Conservation (phyloP, 352 stramenopile species). For the Pythium guiyangense region DNA sequence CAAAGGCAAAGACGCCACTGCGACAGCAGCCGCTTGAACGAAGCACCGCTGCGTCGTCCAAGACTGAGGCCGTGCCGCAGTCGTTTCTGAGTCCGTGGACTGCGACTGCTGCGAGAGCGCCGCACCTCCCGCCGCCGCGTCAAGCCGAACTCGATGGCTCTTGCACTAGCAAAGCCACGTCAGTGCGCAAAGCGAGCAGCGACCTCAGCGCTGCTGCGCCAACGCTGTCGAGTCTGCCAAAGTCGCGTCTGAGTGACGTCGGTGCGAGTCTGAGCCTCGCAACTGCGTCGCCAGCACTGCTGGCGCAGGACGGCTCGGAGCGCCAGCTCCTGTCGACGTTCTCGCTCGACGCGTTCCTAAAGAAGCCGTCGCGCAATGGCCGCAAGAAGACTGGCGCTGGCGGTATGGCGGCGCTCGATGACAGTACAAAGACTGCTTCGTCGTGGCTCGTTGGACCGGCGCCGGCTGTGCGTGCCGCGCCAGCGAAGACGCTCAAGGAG, state of each 20-base stretch:
- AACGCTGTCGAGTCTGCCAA: slow-evolving; percentile 15
- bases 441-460: slow-evolving; percentile 3
- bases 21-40: slow-evolving; percentile 15
- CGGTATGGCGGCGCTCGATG: slow-evolving; percentile 1
- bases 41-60: background rate
- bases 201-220: slow-evolving; percentile 9
- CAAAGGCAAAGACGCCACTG: slow-evolving; percentile 1
- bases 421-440: slow-evolving; percentile 15
- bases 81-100: slow-evolving; percentile 19
- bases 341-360: slow-evolving; percentile 62
- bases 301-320: slow-evolving; percentile 46
- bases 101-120: background rate
- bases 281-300: slow-evolving; percentile 19
- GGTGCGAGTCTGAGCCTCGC: slow-evolving; percentile 26
- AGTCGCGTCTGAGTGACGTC: slow-evolving; percentile 23
- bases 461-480: slow-evolving; percentile 1
- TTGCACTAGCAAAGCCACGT: slow-evolving; percentile 17
- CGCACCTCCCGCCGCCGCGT: background rate
- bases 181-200: slow-evolving; percentile 25
- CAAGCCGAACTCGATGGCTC: slow-evolving; percentile 13
- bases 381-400: slow-evolving; percentile 11
- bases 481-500: slow-evolving; percentile 46
- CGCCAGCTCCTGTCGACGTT: slow-evolving; percentile 43
- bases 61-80: background rate
- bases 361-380: slow-evolving; percentile 31